A percentile compares a stretch with the other conserved stretches of the same genome.
Evolutionary conservation across 345 rosid genomes (phyloP).

Genomic region (Conringia planisiliqua): DNA sequence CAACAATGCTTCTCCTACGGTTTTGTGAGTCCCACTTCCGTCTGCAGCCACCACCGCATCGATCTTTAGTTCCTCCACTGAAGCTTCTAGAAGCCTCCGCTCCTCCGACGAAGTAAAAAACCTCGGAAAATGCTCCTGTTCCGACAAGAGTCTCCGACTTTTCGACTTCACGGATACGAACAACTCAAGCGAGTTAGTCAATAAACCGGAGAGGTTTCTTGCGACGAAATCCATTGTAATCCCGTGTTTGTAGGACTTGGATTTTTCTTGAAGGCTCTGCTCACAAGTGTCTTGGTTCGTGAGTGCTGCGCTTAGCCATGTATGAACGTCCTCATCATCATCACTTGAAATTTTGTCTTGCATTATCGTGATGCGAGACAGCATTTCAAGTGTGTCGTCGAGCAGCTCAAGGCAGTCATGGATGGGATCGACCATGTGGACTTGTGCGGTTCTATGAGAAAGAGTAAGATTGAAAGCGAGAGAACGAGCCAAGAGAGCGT

Average conservation of each 20-base stretch:
- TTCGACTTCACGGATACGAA: conserved; percentile 25
- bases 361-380: conserved; percentile 28
- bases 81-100: conserved; percentile 46
- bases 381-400: conserved; percentile 45
- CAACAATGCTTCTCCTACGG: conserved; percentile 41
- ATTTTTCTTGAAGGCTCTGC: conserved; percentile 37
- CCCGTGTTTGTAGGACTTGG: not conserved
- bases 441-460: conserved; percentile 13
- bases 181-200: conserved; percentile 37
- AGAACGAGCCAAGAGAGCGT: conserved; percentile 37
- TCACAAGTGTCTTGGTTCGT: conserved; percentile 56
- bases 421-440: conserved; percentile 14
- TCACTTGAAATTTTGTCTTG: not conserved
- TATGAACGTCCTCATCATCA: conserved; percentile 39
- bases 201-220: conserved; percentile 33
- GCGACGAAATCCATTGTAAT: conserved; percentile 23
- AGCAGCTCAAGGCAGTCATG: conserved; percentile 51
- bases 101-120: conserved; percentile 26
- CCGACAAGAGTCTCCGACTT: conserved; percentile 1
- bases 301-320: conserved; percentile 56
- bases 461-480: conserved; percentile 29
- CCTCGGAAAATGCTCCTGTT: conserved; percentile 13
- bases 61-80: conserved; percentile 37
- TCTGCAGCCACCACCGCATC: conserved; percentile 53
- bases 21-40: conserved; percentile 55